Percentiles rank a stretch among this genome's conserved stretches.
Evolutionary conservation across 257 asterid species (phyloP).

Genomic region (Salvia rosmarinus): DNA sequence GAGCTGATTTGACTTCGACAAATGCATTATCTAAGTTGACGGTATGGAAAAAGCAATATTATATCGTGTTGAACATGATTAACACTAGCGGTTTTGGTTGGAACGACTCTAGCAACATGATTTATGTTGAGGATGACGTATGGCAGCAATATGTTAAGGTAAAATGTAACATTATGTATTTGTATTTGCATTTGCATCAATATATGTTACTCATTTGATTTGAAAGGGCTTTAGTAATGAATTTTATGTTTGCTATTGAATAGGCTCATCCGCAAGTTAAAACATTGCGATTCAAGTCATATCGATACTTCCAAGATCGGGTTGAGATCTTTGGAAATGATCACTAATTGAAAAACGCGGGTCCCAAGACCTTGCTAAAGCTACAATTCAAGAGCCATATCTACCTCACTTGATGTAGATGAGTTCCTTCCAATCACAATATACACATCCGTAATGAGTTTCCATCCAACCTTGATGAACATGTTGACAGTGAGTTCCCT

Average conservation of each 20-base stretch:
- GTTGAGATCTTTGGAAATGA: not conserved
- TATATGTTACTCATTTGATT: too few species aligned
- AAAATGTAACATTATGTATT: not conserved
- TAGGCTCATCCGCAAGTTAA: not conserved
- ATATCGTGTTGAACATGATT: not conserved
- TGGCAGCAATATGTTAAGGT: not conserved
- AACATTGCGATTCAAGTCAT: not conserved
- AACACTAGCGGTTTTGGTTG: constrained; percentile 8
- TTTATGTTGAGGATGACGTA: not conserved
- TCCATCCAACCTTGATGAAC: not conserved
- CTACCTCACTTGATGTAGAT: not conserved
- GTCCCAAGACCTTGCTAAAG: not conserved
- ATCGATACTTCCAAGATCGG: not conserved
- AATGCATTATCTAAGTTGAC: not conserved
- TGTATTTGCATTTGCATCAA: too few species aligned
- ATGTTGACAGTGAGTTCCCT: not conserved
- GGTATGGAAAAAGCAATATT: not conserved
- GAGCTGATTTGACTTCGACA: not conserved
- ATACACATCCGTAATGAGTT: not conserved
- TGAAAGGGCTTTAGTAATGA: too few species aligned
- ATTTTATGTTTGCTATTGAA: not conserved
- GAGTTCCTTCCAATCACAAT: not conserved
- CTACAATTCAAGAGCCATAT: not conserved
- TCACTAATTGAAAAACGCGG: not conserved
- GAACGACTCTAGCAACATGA: not conserved